Conservation (phyloP, 352 stramenopile genomes). For the Phytophthora colocasiae region DNA sequence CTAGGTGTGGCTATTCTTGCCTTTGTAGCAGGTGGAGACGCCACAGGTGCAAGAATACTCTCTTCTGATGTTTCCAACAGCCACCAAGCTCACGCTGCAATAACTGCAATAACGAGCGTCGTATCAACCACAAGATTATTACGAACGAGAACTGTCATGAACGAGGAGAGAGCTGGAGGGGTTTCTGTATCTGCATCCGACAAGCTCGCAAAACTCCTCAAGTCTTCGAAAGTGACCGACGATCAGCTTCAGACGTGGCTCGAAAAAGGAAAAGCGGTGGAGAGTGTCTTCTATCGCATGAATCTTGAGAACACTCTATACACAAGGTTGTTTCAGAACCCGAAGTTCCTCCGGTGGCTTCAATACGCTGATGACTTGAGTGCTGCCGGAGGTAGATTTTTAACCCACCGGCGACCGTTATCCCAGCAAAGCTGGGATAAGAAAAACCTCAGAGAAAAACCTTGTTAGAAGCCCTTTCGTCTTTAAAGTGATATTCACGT, state of each 20-base stretch:
- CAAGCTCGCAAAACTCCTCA: not conserved
- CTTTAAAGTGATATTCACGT: too few relatives aligned
- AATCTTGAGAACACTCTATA: too few relatives aligned
- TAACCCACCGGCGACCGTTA: too few relatives aligned
- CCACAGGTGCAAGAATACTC: not conserved
- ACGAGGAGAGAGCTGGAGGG: not conserved
- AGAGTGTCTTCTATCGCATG: conserved; percentile 2
- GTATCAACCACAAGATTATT: not conserved
- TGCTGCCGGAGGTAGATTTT: too few relatives aligned
- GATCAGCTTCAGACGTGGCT: conserved; percentile 4
- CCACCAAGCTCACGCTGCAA: too few relatives aligned
- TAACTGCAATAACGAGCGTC: too few relatives aligned
- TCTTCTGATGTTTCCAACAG: not conserved
- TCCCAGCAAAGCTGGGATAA: too few relatives aligned
- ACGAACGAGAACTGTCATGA: not conserved
- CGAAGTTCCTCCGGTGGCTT: too few relatives aligned
- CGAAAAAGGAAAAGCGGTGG: not conserved
- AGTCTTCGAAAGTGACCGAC: not conserved
- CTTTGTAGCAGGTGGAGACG: not conserved
- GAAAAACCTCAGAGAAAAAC: too few relatives aligned
- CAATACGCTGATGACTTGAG: too few relatives aligned
- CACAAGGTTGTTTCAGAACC: too few relatives aligned
- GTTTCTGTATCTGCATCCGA: not conserved
- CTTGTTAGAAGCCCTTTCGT: too few relatives aligned
- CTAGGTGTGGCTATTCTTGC: not conserved